Conservation (phyloP, 257 asterid species). For the Thymus quinquecostatus region DNA sequence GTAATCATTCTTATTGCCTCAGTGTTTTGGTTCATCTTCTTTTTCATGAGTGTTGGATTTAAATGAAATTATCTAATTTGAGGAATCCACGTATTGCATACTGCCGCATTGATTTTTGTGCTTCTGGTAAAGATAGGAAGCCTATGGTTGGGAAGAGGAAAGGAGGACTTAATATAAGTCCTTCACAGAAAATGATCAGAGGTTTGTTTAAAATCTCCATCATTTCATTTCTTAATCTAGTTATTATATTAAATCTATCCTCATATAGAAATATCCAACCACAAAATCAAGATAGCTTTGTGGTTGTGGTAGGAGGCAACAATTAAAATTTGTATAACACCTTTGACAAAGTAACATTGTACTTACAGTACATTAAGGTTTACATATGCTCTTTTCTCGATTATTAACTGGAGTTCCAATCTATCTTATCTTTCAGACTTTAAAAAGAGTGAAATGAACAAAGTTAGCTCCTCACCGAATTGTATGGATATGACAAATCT, state of each 20-base stretch:
- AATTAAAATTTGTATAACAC: slow-evolving; percentile 15
- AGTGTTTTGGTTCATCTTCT: slow-evolving; percentile 25
- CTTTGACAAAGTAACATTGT: slow-evolving; percentile 10
- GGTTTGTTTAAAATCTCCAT: slow-evolving; percentile 49
- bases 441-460: slow-evolving; percentile 64
- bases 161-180: slow-evolving; percentile 59
- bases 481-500: slow-evolving; percentile 48
- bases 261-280: slow-evolving; percentile 10
- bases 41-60: slow-evolving; percentile 5
- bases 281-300: slow-evolving; percentile 10
- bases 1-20: slow-evolving; percentile 35
- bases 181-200: slow-evolving; percentile 77
- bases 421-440: slow-evolving; percentile 57
- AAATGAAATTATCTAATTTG: slow-evolving; percentile 7
- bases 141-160: slow-evolving; percentile 48
- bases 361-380: background rate
- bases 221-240: slow-evolving; percentile 18
- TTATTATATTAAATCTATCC: background rate
- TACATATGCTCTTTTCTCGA: slow-evolving; percentile 17
- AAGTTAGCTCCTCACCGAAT: slow-evolving; percentile 59
- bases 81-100: slow-evolving; percentile 14
- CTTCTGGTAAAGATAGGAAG: slow-evolving; percentile 49
- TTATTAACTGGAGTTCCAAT: slow-evolving; percentile 23
- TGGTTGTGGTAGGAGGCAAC: slow-evolving; percentile 24
- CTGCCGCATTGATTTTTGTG: slow-evolving; percentile 30